Evolutionary conservation across 177 flowering plant genomes (phyloP), one percentile per base, ranked within the genome.

Genomic region (Tripterygium wilfordii): DNA sequence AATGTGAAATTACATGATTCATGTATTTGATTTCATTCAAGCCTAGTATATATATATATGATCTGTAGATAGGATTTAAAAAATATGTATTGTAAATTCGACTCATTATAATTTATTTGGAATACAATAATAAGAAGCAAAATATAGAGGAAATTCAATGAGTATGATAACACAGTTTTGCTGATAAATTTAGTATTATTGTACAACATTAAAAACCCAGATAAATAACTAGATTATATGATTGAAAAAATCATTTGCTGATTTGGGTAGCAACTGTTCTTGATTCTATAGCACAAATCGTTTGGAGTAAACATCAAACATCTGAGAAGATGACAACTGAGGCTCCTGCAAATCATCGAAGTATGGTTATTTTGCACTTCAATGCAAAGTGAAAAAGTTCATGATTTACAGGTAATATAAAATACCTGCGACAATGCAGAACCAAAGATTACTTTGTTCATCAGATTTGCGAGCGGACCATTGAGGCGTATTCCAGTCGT

Each of bases 291-390:
- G 16, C 3, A 32, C 9, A 31, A 84, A 68, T 29, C 22, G 53
- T 42, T 58, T 64, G 10, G 17, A 15, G 55, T 70, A 60, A 42
- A 82, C 56, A 57, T 82, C 72, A 41, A 88, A 88, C 25, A 14
- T 43, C 51, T 77, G 69, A 0, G 90, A 71, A 15, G 96, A 76
- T 14, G 88, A 78, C 32, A 88, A 32, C 24, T 68, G 80, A 44
- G 92, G 85, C 42, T 78, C 90, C 96, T 88, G 78, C 76, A 63
- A n/a, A 25, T 23, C 9, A 37, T 1, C 2, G 4, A 20, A 30
- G 12, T 6, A 30, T 6, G 7, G 12, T 30, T 30, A 6, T 30
- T 30, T 12, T 7, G 12, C 33, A 12, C 7, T 6, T 6, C 33
- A 30, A 30, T 6, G 8, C 7, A 30, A 30, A 30, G 7, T 12